phyloP scores from a whole-genome alignment of 805 yeast genomes.

The Starmerella floricola region DNA sequence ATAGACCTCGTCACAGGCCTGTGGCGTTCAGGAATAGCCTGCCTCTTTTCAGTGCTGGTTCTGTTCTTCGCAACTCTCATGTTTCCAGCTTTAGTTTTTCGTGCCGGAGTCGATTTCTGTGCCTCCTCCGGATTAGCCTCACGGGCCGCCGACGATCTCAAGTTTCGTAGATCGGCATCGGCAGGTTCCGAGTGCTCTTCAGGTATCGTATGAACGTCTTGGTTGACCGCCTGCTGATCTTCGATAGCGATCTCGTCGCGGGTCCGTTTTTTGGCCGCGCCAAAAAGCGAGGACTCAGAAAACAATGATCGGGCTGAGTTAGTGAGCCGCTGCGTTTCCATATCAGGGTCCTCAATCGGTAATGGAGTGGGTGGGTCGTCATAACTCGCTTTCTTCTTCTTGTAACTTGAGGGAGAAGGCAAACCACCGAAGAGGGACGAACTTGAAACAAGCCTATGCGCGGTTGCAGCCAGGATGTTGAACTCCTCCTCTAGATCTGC shows the following conservation, averaged over 20 bases:
- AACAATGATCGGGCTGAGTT: conserved; percentile 8
- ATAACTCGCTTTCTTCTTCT: background rate
- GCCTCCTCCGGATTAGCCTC: no score
- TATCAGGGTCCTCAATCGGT: background rate
- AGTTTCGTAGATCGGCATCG: no score
- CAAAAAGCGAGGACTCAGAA: conserved; percentile 14
- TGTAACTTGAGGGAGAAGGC: background rate
- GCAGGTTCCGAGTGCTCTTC: background rate
- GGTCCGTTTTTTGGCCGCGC: conserved; percentile 5
- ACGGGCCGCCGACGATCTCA: no score
- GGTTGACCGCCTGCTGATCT: background rate
- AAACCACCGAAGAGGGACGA: conserved; percentile 19
- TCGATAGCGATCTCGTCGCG: background rate
- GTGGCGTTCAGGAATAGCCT: background rate
- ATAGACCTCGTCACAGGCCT: conserved; percentile 3
- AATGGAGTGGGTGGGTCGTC: background rate
- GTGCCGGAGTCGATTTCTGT: no score
- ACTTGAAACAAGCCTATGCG: conserved; percentile 12
- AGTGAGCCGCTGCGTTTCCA: background rate
- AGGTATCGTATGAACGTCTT: background rate
- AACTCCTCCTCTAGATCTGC: conserved; percentile 13
- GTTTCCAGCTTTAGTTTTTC: background rate
- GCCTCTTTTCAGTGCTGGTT: background rate
- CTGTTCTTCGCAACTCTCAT: background rate
- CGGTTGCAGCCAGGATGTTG: conserved; percentile 5